These are phyloP conservation scores for Zopfia rhizophila DNA, from an alignment of 2,329 filamentous ascomycete genomes.

Conservation along the genomic window DNA sequence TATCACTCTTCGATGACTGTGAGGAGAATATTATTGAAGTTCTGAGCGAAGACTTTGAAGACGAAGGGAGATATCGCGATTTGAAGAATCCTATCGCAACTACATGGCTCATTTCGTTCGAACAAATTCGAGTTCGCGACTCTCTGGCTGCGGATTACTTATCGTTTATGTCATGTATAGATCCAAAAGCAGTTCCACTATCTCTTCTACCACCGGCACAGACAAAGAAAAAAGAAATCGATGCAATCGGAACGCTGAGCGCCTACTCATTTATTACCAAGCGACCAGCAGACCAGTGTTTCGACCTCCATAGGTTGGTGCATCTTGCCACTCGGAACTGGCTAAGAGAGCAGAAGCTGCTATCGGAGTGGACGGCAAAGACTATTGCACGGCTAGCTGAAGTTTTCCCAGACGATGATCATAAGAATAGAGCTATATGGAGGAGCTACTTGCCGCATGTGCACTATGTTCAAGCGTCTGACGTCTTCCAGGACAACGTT, in stretches of 20 bases:
- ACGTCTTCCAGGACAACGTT: slow-evolving; percentile 11
- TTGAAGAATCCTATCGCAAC: slow-evolving; percentile 42
- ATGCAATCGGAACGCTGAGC: slow-evolving; percentile 40
- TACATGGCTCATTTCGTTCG: slow-evolving; percentile 50
- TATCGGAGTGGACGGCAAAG: too few relatives aligned
- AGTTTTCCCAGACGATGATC: slow-evolving; percentile 22
- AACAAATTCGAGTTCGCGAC: slow-evolving; percentile 39
- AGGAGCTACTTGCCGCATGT: slow-evolving; percentile 26
- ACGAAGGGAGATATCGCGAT: slow-evolving; percentile 36
- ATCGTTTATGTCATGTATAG: slow-evolving; percentile 45
- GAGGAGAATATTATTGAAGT: slow-evolving; percentile 37
- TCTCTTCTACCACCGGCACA: slow-evolving; percentile 38
- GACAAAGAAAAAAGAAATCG: slow-evolving; percentile 31
- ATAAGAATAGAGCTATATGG: slow-evolving; percentile 19
- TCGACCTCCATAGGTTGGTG: slow-evolving; percentile 27
- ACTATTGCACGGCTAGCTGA: slow-evolving; percentile 14
- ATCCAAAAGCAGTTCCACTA: slow-evolving; percentile 39
- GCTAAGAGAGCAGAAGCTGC: slow-evolving; percentile 10
- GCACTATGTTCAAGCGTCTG: slow-evolving; percentile 8
- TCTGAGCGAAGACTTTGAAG: slow-evolving; percentile 41
- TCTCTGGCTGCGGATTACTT: slow-evolving; percentile 42
- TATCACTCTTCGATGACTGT: slow-evolving; percentile 22
- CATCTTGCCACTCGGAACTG: slow-evolving; percentile 28
- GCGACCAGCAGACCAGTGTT: slow-evolving; percentile 13
- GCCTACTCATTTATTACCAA: slow-evolving; percentile 41